These are phyloP conservation scores for Thalassiosira profunda DNA, from an alignment of 108 stramenopile genomes.

Conservation along the genomic window DNA sequence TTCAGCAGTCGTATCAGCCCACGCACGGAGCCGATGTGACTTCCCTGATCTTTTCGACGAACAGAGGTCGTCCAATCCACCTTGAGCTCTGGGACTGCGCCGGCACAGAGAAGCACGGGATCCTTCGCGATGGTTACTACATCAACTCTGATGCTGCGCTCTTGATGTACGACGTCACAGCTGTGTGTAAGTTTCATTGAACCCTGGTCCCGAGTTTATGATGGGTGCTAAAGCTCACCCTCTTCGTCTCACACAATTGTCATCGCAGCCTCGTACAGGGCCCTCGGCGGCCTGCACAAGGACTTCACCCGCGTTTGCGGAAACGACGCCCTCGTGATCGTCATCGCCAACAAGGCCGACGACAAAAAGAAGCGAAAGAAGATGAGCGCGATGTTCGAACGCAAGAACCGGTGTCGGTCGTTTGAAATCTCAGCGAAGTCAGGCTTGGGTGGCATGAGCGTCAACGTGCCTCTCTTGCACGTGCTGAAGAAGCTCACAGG, in stretches of 20 bases:
- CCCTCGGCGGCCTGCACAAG: constrained; percentile 84
- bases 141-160: constrained; percentile 87
- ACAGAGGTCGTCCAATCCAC: constrained; percentile 83
- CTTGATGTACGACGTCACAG: constrained; percentile 87
- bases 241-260: too few relatives aligned
- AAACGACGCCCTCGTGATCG: constrained; percentile 89
- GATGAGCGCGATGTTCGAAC: constrained; percentile 84
- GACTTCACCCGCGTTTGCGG: constrained; percentile 84
- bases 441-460: constrained; percentile 93
- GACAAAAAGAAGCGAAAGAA: constrained; percentile 92
- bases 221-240: too few relatives aligned
- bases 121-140: constrained; percentile 78
- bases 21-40: constrained; percentile 67
- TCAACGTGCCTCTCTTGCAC: constrained; percentile 90
- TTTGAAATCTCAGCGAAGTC: constrained; percentile 89
- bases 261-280: constrained; percentile 88
- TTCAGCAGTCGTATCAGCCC: constrained; percentile 84
- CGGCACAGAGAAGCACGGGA: constrained; percentile 83
- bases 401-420: constrained; percentile 89
- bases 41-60: constrained; percentile 83
- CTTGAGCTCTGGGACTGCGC: constrained; percentile 93
- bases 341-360: constrained; percentile 90
- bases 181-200: too few relatives aligned
- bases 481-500: constrained; percentile 68
- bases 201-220: too few relatives aligned